Conservation (phyloP, 2,329 filamentous ascomycete genomes). For the Colletotrichum tanaceti region DNA sequence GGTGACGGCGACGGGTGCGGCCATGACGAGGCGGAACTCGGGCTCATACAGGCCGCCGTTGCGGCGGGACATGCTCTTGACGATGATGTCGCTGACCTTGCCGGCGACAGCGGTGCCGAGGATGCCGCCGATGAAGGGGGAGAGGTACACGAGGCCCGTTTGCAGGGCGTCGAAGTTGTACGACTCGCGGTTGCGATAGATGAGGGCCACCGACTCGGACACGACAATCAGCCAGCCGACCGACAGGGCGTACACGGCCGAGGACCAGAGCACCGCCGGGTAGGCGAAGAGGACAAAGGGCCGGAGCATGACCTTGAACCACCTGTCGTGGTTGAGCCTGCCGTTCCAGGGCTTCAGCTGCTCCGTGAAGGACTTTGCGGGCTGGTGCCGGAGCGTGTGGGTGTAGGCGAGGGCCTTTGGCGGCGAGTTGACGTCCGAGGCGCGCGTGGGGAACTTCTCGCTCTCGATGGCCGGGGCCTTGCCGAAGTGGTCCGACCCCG, state of each 20-base stretch:
- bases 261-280: slow-evolving; percentile 89
- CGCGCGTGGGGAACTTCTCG: slow-evolving; percentile 52
- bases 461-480: slow-evolving; percentile 53
- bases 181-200: slow-evolving; percentile 75
- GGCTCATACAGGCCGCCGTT: slow-evolving; percentile 97
- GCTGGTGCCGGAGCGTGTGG: slow-evolving; percentile 72
- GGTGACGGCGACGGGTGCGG: slow-evolving; percentile 78
- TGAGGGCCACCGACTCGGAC: slow-evolving; percentile 84
- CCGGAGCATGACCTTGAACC: slow-evolving; percentile 80
- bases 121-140: slow-evolving; percentile 88
- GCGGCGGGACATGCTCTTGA: slow-evolving; percentile 81
- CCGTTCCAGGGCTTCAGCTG: slow-evolving; percentile 83
- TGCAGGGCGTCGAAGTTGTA: slow-evolving; percentile 88
- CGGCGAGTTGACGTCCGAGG: slow-evolving; percentile 49
- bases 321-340: slow-evolving; percentile 80
- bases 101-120: slow-evolving; percentile 93
- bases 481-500: slow-evolving; percentile 43
- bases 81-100: slow-evolving; percentile 85
- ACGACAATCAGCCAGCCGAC: slow-evolving; percentile 96
- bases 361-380: slow-evolving; percentile 77
- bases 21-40: slow-evolving; percentile 93
- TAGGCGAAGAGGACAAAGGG: slow-evolving; percentile 91
- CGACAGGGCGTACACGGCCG: slow-evolving; percentile 85
- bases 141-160: slow-evolving; percentile 88
- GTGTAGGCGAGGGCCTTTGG: slow-evolving; percentile 69